These are phyloP conservation scores for Falciphora oryzae DNA, from an alignment of 2,329 filamentous ascomycete genomes.

Conservation along the genomic window DNA sequence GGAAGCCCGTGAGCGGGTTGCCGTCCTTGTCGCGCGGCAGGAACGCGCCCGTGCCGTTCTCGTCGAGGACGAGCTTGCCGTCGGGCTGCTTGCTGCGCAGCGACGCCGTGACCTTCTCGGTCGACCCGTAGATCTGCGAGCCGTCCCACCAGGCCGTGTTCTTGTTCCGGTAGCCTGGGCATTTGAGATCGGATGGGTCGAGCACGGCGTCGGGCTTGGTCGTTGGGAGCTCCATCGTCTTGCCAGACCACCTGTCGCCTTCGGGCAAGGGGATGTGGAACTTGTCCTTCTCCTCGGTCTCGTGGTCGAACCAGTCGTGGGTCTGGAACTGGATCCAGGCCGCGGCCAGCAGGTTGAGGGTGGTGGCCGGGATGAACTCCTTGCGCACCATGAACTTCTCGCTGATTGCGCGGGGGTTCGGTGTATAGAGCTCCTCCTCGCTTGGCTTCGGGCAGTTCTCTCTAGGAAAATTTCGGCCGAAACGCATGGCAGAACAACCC, in stretches of 20 bases:
- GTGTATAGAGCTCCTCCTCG: constrained; percentile 34
- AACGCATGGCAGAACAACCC: constrained; percentile 37
- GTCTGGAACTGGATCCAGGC: constrained; percentile 45
- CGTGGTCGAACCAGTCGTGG: constrained; percentile 35
- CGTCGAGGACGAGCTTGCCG: constrained; percentile 33
- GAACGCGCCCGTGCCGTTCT: constrained; percentile 27
- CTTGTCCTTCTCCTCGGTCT: constrained; percentile 23
- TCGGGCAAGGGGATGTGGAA: constrained; percentile 28
- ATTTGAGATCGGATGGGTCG: constrained; percentile 28
- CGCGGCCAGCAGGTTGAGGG: constrained; percentile 38
- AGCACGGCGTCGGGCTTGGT: constrained; percentile 29
- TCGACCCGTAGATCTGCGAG: constrained; percentile 39
- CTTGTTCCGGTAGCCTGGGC: constrained; percentile 35
- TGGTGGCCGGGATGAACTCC: constrained; percentile 38
- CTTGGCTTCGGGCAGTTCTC: constrained; percentile 30
- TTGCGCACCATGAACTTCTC: constrained; percentile 34
- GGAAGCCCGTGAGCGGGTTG: constrained; percentile 35
- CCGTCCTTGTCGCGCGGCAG: constrained; percentile 33
- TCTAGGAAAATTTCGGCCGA: constrained; percentile 37
- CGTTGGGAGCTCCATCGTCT: constrained; percentile 29
- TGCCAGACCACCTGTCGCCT: constrained; percentile 28
- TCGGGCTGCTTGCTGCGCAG: constrained; percentile 29
- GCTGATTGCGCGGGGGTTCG: constrained; percentile 37
- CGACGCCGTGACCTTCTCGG: constrained; percentile 27
- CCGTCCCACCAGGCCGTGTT: constrained; percentile 42